Evolutionary conservation across 2,329 filamentous ascomycete genomes (phyloP), one percentile per base, ranked within the genome.

Genomic region (Fusarium fracticaudum): DNA sequence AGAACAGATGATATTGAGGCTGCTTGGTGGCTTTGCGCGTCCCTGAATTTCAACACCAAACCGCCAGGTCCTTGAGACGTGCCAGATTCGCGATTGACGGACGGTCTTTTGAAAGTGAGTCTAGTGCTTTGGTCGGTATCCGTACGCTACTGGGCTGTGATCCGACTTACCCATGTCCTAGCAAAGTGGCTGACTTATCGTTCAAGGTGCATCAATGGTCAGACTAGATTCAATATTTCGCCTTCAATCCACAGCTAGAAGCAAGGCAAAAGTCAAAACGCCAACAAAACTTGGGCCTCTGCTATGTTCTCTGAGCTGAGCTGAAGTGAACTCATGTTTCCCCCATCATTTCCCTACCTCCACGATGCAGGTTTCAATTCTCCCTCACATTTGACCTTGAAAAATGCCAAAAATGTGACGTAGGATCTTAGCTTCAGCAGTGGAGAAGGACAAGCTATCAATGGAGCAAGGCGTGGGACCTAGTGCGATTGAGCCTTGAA

Each of bases 131-230:
- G 60, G 57, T 68, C 37, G 54, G 61, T 58, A 53, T 69, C 37
- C 44, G 61, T 61, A 58, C 65, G 59, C 70, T 64, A 64, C 66
- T 64, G 66, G 62, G 55, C 37, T 71, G 70, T 57, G 68, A 67
- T 67, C 51, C 51, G 47, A 33, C 35, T 33, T 29, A 54, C 40
- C 66, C 51, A 69, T 60, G 53, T 62, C 51, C 59, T 38, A 67
- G 72, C 51, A 61, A 58, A 55, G 73, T 69, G 65, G 73, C 73
- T 72, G 57, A 61, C 48, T 59, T 73, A 41, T 62, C 38, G 35
- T 59, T 55, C 40, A 73, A 44, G 47, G 65, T 72, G 58, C 60
- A 59, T 76, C 66, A 74, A 69, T 72, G 61, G 63, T 76, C 63
- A 48, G 67, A 54, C 67, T 48, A 48, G 22, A 59, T 60, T 60